Percentiles rank a stretch among this genome's conserved stretches.
Conservation (phyloP, 1,284 basidiomycete genomes). For the Ustilago hordei region DNA sequence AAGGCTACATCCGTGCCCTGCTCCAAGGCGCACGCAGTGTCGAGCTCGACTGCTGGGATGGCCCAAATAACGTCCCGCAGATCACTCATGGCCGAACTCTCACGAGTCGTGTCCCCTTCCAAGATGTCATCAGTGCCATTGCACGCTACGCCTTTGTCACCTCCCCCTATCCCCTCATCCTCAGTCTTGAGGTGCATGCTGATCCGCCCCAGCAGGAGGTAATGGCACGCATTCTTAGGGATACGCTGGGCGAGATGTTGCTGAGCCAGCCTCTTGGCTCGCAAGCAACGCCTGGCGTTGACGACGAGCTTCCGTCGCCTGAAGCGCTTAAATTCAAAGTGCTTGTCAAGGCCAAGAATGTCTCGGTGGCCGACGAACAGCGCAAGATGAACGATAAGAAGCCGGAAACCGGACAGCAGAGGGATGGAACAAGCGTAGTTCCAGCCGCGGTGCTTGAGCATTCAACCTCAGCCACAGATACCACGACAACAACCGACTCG, state of each 20-base stretch:
- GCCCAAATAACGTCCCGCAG: conserved; percentile 73
- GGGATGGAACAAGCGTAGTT: conserved; percentile 16
- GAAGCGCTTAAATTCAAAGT: conserved; percentile 84
- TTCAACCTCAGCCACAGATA: conserved; percentile 34
- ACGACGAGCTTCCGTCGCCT: conserved; percentile 80
- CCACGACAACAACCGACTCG: conserved; percentile 43
- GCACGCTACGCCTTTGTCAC: conserved; percentile 91
- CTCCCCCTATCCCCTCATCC: conserved; percentile 92
- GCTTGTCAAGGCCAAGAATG: conserved; percentile 77
- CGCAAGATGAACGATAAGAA: conserved; percentile 13
- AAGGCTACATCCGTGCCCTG: conserved; percentile 93
- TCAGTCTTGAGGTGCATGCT: conserved; percentile 95
- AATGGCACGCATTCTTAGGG: conserved; percentile 81
- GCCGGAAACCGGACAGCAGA: neutral
- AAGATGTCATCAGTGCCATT: conserved; percentile 88
- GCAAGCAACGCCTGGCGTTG: conserved; percentile 69
- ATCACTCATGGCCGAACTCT: conserved; percentile 91
- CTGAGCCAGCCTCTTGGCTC: conserved; percentile 62
- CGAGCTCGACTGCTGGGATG: conserved; percentile 88
- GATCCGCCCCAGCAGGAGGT: conserved; percentile 83
- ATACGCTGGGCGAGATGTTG: conserved; percentile 82
- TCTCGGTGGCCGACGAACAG: conserved; percentile 26
- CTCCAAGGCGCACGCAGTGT: conserved; percentile 91
- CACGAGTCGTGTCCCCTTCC: conserved; percentile 85
- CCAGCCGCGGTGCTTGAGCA: conserved; percentile 25